A percentile compares a stretch with the other conserved stretches of the same genome.
phyloP scores from a whole-genome alignment of 352 stramenopile genomes.

The Phytophthora colocasiae region DNA sequence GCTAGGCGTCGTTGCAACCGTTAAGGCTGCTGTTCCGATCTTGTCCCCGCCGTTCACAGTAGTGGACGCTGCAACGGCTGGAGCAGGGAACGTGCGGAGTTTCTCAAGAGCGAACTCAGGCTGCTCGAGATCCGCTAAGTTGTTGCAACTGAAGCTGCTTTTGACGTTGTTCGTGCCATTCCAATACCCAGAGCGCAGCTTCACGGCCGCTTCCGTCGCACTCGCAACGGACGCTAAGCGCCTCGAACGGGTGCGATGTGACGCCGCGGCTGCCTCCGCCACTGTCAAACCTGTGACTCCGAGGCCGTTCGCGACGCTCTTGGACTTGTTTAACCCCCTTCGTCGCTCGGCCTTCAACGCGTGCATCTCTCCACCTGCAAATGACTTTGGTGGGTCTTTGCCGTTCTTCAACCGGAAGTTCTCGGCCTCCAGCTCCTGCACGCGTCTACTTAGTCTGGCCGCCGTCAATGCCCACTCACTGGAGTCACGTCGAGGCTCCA shows the following conservation, averaged over 20 bases:
- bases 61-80: conserved; percentile 20
- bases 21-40: conserved; percentile 34
- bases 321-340: conserved; percentile 57
- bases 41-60: conserved; percentile 54
- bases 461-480: conserved; percentile 67
- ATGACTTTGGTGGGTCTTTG: conserved; percentile 39
- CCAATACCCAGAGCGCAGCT: conserved; percentile 74
- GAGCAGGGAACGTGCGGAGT: conserved; percentile 26
- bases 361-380: conserved; percentile 48
- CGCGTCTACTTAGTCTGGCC: conserved; percentile 57
- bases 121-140: conserved; percentile 70
- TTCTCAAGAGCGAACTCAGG: conserved; percentile 53
- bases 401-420: conserved; percentile 63
- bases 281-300: conserved; percentile 64
- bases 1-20: conserved; percentile 31
- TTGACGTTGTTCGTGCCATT: conserved; percentile 76
- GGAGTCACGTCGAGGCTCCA: conserved; percentile 23
- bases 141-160: conserved; percentile 87
- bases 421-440: conserved; percentile 73
- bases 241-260: conserved; percentile 63
- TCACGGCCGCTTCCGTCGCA: conserved; percentile 31
- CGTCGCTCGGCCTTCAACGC: conserved; percentile 8
- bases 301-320: conserved; percentile 65
- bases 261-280: conserved; percentile 67
- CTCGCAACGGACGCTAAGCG: conserved; percentile 34